Base-by-base conservation (phyloP, 23 red algal species). In the Gracilariopsis chorda region DNA sequence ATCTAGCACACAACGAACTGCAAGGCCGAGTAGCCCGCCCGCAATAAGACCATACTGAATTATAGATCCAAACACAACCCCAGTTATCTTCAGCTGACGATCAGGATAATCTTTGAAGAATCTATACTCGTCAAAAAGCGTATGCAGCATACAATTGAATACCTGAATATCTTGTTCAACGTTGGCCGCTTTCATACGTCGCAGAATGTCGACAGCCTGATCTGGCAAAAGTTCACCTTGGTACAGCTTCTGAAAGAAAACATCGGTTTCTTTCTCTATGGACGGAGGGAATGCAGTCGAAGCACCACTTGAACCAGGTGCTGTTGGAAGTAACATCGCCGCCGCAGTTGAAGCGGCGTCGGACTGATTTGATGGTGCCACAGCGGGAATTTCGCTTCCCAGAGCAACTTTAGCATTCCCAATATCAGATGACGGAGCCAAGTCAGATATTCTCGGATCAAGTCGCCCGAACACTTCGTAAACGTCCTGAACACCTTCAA, bases 81-180 rank as follows among this genome's bases (percentile, higher is more conserved):
- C 96, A 0, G 96, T 98, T 8, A 92, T 98, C 40, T 80, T 81
- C 49, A 98, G 60, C 70, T 96, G 93, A 28, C 86, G 63, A 27
- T 96, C 93, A 32, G 96, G 96, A 78, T 98, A 98, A 32, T 95
- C 88, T 28, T 82, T 80, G 27, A 95, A 93, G 39, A 98, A 98
- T 28, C 93, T 88, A 78, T 98, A 98, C 56, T 98, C 96, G 48
- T 98, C 96, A 57, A 98, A 92, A 13, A 98, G 80, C n/a, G 93
- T 98, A 41, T 98, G 96, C n/a, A 98, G 87, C 51, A 90, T 80
- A 80, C 96, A 95, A 17, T 80, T 62, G 59, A 94, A 93, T 46
- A 98, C 74, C 46, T 95, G 86, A n/a, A 63, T 52, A 4, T 95
- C 93, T 20, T 91, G 67, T 16, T 61, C 86, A 2, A 49, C 37